Evolutionary conservation across 371 early-diverging fungal genomes (phyloP), one percentile per base, ranked within the genome.

Genomic region (Saksenaea oblongispora): DNA sequence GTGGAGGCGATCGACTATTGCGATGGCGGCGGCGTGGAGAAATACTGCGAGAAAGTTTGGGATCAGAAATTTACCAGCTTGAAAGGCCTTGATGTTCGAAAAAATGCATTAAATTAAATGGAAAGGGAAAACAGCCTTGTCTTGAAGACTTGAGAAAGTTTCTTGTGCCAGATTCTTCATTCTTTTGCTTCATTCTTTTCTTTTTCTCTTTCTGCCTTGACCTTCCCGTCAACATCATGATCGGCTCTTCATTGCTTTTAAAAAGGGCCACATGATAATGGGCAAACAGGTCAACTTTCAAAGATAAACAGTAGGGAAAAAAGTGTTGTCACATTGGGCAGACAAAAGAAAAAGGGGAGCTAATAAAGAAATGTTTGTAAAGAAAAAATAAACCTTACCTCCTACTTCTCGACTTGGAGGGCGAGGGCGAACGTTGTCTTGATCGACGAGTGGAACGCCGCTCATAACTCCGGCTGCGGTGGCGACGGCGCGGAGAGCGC

Each of bases 351-450:
- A 42, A 34, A 60, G 56, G 27, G 34, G 14, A n/a, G 14, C 31
- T 55, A 13, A 44, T 34, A n/a, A 18, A 14, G 8, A 39, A 34
- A 58, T 39, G 35, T 15, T 9, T 26, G n/a, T 58, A 36, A 8
- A 37, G 13, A 18, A 18, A 26, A 10, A 17, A 58, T 18, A 17
- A 8, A 37, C 37, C 55, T 62, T 70, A 75, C 72, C 72, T 75
- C 69, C 70, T 67, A 64, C 64, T 66, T 56, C 66, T 69, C 14
- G 73, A 72, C 47, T 65, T 64, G 17, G 80, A 80, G 34, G 61
- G 71, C 24, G 76, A 75, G 9, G 64, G 72, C 31, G 73, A 71
- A 24, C 71, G 74, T 62, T 72, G 73, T 56, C 66, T 64, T 26
- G 63, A 62, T 31, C 69, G 62, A 47, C 65, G 64, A 51, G 58